phyloP scores from a whole-genome alignment of 768 basidiomycete species.

The Naematelia encephala region DNA sequence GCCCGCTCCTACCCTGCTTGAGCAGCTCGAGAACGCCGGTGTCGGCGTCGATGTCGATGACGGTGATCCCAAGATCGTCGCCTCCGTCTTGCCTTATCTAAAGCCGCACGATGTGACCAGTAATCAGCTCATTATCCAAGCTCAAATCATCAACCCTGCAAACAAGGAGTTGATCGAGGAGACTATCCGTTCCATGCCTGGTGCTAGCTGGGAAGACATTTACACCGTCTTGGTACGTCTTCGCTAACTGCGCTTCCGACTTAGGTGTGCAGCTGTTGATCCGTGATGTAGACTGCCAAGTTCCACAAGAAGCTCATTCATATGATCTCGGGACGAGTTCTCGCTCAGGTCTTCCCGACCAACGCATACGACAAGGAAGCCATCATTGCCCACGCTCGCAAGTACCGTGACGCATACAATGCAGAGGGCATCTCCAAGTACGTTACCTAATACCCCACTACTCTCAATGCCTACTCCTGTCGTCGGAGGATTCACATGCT shows the following conservation, averaged over 20 bases:
- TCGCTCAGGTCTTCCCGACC: conserved; percentile 37
- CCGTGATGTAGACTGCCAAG: conserved; percentile 17
- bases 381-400: conserved; percentile 30
- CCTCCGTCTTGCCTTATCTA: conserved; percentile 27
- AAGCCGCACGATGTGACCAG: conserved; percentile 41
- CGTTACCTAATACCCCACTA: too few species aligned
- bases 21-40: conserved; percentile 29
- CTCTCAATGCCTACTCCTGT: too few species aligned
- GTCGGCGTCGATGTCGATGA: conserved; percentile 39
- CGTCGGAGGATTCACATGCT: too few species aligned
- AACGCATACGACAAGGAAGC: conserved; percentile 32
- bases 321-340: conserved; percentile 36
- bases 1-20: conserved; percentile 22
- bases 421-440: conserved; percentile 47
- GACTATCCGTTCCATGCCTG: conserved; percentile 30
- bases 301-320: conserved; percentile 23
- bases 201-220: conserved; percentile 21
- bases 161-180: conserved; percentile 42
- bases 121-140: conserved; percentile 35
- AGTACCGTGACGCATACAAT: conserved; percentile 32
- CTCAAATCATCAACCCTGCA: conserved; percentile 29
- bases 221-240: conserved; percentile 25
- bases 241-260: neutral
- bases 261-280: neutral
- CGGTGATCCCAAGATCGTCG: conserved; percentile 32